Evolutionary conservation across 2,329 filamentous ascomycete genomes (phyloP), one percentile per base, ranked within the genome.

Genomic region (Purpureocillium lavendulum): DNA sequence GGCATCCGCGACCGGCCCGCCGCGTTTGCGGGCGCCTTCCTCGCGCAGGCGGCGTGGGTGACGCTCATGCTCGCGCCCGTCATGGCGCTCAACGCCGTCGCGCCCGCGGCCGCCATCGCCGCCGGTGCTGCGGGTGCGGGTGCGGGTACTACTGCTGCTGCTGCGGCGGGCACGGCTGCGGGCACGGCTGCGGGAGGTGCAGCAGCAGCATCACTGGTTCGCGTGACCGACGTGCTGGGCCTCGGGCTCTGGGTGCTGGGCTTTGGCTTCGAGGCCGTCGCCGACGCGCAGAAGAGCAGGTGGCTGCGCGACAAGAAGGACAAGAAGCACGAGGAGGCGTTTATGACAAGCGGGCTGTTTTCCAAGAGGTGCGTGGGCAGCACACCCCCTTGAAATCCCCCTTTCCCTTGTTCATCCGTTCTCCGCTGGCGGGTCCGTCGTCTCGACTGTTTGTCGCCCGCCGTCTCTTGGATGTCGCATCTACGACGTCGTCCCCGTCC

Each of bases 311-410:
- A 73, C 41, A 82, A 77, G 65, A 72, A 72, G 49, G 64, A 67
- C 35, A 84, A 84, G 68, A 66, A 73, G 50, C 82, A 86, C 44
- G 71, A 73, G 17, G 80, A 85, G 57, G 70, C 77, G 34, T 85
- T 84, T 50, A 54, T 85, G 45, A 81, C 78, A 0, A 57, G 64
- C 1, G 81, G 81, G 0, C 51, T 85, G 29, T 85, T 80, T 74
- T 64, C 66, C 6, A 69, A 71, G 52, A 74, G 65, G 67, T 67
- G 43, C 44, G 59, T 53, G 10, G 8, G 16, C 21, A 6, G 5
- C 10, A 5, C 10, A 5, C 21, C 21, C 21, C 21, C 21, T 26
- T 10, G 6, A 5, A 5, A 10, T 26, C 21, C 6, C 21, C 21
- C 21, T 26, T 10, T 6, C 32, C 18, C 18, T 33, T 13, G 30